Evolutionary conservation across 306 rosid genomes (phyloP).

Genomic region (Corylus avellana): DNA sequence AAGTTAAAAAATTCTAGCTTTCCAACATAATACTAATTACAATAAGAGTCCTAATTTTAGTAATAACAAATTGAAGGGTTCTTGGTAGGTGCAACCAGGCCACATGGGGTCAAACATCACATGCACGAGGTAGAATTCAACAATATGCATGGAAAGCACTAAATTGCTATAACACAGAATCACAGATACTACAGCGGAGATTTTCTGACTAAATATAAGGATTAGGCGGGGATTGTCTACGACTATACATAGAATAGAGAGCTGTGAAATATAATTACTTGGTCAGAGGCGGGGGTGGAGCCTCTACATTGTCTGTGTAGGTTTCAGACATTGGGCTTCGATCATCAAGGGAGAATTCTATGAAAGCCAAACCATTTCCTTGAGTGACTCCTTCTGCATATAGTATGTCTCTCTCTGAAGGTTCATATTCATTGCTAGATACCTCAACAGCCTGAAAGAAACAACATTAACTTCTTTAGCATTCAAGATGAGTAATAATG

Average conservation of each 20-base stretch:
- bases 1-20: background rate
- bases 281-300: slow-evolving; percentile 69
- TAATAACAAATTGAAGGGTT: background rate
- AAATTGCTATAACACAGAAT: background rate
- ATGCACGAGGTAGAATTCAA: background rate
- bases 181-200: background rate
- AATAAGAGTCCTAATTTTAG: background rate
- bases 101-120: background rate
- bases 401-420: slow-evolving; percentile 86
- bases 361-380: slow-evolving; percentile 96
- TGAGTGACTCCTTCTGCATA: slow-evolving; percentile 99
- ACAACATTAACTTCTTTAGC: slow-evolving; percentile 14
- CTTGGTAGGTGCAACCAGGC: background rate
- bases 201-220: background rate
- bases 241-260: background rate
- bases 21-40: background rate
- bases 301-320: slow-evolving; percentile 76
- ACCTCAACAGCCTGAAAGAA: slow-evolving; percentile 88
- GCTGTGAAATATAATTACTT: slow-evolving; percentile 45
- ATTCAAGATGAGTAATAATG: background rate
- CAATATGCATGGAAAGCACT: background rate
- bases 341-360: slow-evolving; percentile 91
- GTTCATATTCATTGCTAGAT: slow-evolving; percentile 96
- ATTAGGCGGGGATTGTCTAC: background rate
- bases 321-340: slow-evolving; percentile 82